Base-by-base conservation (phyloP, 2,329 filamentous ascomycete genomes). In the Neonectria punicea region DNA sequence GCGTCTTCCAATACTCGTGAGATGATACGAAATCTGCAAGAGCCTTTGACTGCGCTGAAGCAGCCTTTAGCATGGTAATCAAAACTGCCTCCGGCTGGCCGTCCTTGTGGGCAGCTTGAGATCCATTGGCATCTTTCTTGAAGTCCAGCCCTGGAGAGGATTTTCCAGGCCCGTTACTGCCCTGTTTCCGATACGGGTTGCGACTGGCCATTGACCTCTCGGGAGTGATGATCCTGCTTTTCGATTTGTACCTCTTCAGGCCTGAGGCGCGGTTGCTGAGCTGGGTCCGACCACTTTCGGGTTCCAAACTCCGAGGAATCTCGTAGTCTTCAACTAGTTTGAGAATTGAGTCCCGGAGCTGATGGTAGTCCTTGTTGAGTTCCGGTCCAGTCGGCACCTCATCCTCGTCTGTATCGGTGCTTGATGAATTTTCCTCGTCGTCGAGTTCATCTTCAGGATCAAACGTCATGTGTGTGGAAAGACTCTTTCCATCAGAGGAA, bases 291-390 rank as follows among this genome's bases (percentile, higher is more conserved):
- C 85, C 83, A 32, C 84, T 85, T 54, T 87, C 86, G 5, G 86
- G 84, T 50, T 90, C 87, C 11, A 90, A 79, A 46, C 86, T 88
- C 58, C 91, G 89, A 0, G 92, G 90, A 47, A 94, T 92, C 73
- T 96, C 93, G 66, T 92, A 94, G 68, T 97, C 93, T 73, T 93
- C 88, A 1, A 96, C 91, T 5, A 97, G 83, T 75, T 92, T 94
- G 64, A 93, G 81, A 58, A 97, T 92, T 0, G 93, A 92, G 65
- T 93, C 90, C 63, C 94, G 90, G 4, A 97, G 80, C 68, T 93
- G 91, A 74, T 94, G 92, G 70, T 94, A 94, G 73, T 94, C 92
- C 71, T 92, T 92, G 76, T 92, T 90, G 4, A 93, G 82, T 57
- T 92, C 92, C 0, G 87, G 84, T 3, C 83, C 82, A 49, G 87